These are phyloP conservation scores for Trichophyton simii DNA, from an alignment of 2,329 filamentous ascomycete genomes.

Conservation along the genomic window DNA sequence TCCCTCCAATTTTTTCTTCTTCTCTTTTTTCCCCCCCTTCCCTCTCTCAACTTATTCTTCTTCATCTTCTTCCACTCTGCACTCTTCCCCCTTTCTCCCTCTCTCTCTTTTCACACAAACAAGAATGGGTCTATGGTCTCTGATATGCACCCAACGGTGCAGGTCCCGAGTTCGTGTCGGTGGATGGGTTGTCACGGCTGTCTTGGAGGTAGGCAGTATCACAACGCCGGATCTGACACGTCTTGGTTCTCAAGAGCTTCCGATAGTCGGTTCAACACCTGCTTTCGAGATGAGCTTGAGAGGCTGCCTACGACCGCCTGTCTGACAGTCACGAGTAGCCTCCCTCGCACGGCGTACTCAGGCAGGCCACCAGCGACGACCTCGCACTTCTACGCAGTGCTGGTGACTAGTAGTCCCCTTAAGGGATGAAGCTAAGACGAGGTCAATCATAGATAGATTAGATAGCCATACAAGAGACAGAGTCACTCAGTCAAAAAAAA, in stretches of 20 bases:
- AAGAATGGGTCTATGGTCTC: neutral
- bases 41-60: no score
- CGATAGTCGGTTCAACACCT: neutral
- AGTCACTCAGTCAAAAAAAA: neutral
- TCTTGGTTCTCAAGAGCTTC: neutral
- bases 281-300: neutral
- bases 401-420: constrained; percentile 1
- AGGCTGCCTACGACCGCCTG: neutral
- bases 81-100: neutral
- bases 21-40: neutral
- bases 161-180: neutral
- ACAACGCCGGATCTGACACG: neutral
- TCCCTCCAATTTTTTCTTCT: neutral
- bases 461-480: neutral
- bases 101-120: neutral
- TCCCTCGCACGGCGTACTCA: neutral
- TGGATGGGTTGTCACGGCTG: neutral
- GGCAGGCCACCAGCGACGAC: neutral
- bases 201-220: neutral
- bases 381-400: constrained; percentile 4
- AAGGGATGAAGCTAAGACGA: constrained; percentile 3
- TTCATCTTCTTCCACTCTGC: neutral
- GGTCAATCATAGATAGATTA: neutral
- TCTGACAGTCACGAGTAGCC: neutral
- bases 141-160: neutral